Evolutionary conservation across 345 rosid genomes (phyloP).

Genomic region (Syzygium aromaticum): DNA sequence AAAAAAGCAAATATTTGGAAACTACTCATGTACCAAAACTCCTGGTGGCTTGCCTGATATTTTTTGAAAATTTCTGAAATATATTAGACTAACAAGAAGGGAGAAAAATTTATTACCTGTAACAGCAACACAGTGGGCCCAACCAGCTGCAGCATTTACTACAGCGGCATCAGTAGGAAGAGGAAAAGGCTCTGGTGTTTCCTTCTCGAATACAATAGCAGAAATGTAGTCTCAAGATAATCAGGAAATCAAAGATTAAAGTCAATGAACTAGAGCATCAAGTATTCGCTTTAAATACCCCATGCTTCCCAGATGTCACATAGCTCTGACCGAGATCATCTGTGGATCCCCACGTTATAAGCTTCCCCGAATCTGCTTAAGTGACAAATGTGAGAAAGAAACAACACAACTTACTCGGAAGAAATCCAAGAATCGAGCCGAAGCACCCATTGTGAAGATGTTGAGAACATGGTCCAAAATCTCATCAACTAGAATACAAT

Average conservation of each 20-base stretch:
- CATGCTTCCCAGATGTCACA: slow-evolving; percentile 91
- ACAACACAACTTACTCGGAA: neutral
- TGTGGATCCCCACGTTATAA: slow-evolving; percentile 97
- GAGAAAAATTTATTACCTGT: slow-evolving; percentile 40
- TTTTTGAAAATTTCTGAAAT: neutral
- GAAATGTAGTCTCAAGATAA: slow-evolving; percentile 1
- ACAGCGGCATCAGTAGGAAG: slow-evolving; percentile 70
- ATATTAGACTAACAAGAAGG: neutral
- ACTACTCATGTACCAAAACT: neutral
- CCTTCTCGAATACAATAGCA: slow-evolving; percentile 29
- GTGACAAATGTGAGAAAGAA: neutral
- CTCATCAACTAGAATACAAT: neutral
- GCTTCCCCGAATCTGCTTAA: slow-evolving; percentile 79
- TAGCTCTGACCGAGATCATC: slow-evolving; percentile 99
- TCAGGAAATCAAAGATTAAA: neutral
- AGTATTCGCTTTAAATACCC: slow-evolving; percentile 34
- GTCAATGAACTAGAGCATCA: neutral
- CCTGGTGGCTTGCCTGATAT: neutral
- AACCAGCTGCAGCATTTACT: slow-evolving; percentile 77
- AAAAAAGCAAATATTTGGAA: neutral
- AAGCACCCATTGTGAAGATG: neutral
- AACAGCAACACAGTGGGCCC: slow-evolving; percentile 96
- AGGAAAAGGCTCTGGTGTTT: slow-evolving; percentile 91
- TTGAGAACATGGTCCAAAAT: neutral
- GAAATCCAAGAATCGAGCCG: neutral